phyloP scores from a whole-genome alignment of 306 rosid genomes.

The Fragaria ananassa region DNA sequence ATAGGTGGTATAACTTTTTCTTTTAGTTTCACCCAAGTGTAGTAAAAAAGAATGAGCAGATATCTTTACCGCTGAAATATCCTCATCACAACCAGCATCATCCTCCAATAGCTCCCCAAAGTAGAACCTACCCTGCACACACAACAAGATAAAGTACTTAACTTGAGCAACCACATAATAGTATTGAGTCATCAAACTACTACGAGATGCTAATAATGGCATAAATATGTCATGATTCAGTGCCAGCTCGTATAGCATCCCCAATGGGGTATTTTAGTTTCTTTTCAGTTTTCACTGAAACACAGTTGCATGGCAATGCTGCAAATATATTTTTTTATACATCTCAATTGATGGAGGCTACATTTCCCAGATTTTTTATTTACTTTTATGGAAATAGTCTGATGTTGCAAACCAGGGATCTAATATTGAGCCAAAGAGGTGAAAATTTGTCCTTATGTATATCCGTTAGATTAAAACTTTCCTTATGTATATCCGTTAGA shows the following conservation, averaged over 20 bases:
- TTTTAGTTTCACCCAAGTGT: not conserved
- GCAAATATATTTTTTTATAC: not conserved
- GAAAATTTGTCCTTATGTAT: not conserved
- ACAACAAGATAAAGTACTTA: slow-evolving; percentile 17
- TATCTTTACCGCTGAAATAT: slow-evolving; percentile 59
- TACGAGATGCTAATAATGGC: not conserved
- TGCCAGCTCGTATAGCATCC: not conserved
- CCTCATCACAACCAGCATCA: slow-evolving; percentile 67
- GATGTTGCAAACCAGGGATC: not conserved
- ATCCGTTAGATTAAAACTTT: not conserved
- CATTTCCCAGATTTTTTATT: not conserved
- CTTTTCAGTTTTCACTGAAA: not conserved
- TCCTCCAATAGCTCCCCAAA: slow-evolving; percentile 77
- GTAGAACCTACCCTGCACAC: slow-evolving; percentile 91
- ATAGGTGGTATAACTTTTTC: not conserved
- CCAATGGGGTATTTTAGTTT: not conserved
- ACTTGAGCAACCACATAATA: not conserved
- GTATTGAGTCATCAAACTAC: not conserved
- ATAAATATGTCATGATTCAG: not conserved
- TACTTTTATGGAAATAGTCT: not conserved
- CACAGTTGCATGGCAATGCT: not conserved
- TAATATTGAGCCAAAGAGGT: not conserved
- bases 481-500: not conserved
- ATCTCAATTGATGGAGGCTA: not conserved
- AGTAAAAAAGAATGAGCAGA: slow-evolving; percentile 5